Evolutionary conservation across 2,329 filamentous ascomycete genomes (phyloP).

Genomic region (Fusarium denticulatum): DNA sequence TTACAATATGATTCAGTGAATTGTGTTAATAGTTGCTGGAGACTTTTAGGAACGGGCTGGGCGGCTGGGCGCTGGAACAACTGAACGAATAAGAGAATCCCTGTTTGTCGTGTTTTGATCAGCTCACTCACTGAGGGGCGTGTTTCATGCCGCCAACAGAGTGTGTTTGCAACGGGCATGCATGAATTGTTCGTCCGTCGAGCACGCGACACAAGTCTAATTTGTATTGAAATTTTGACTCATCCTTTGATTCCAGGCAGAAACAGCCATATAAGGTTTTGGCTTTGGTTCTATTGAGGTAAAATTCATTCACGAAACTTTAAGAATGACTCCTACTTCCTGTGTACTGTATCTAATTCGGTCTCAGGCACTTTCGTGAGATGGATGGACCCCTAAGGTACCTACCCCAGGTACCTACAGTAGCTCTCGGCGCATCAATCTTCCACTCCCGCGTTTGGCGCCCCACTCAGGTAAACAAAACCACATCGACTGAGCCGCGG

Average conservation of each 20-base stretch:
- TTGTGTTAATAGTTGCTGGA: background rate
- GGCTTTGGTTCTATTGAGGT: background rate
- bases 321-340: background rate
- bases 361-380: background rate
- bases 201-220: conserved; percentile 29
- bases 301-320: background rate
- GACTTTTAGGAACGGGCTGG: conserved; percentile 6
- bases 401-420: background rate
- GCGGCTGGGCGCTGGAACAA: background rate
- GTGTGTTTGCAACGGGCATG: background rate
- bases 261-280: background rate
- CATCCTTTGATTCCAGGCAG: background rate
- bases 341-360: background rate
- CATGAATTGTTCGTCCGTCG: conserved; percentile 9
- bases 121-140: conserved; percentile 1
- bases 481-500: background rate
- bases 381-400: background rate
- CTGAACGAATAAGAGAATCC: conserved; percentile 21
- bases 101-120: conserved; percentile 36
- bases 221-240: background rate
- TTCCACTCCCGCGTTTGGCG: conserved; percentile 34
- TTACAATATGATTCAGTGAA: background rate
- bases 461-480: conserved; percentile 29
- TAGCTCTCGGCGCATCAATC: conserved; percentile 38
- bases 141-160: background rate